Base-by-base conservation (phyloP, 2,329 filamentous ascomycete genomes). In the Clathrospora elynae region DNA sequence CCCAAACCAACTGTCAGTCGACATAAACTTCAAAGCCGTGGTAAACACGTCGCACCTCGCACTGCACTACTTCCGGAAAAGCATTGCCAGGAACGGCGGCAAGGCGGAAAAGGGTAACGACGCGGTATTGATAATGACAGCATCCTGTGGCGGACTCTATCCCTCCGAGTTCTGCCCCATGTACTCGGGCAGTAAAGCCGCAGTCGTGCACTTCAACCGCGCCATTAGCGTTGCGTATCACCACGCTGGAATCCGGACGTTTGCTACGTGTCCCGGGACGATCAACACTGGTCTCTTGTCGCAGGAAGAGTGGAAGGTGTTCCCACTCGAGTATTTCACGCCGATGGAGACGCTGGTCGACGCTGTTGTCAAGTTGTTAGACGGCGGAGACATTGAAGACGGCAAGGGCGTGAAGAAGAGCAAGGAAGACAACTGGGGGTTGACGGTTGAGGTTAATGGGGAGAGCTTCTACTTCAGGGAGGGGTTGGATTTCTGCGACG, bases 41-140 rank as follows among this genome's bases (percentile, higher is more conserved):
- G 51, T 72, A 6, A 67, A 65, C 14, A 71, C 71, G 10, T 62
- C 59, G 5, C 71, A 74, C 43, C 67, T 75, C 3, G 73, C 73
- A 2, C 55, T 69, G 31, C 71, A 75, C 48, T 75, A 75, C 48
- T 74, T 75, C 51, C 58, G 60, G 13, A 50, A 48, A 18, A 29
- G 46, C 3, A 36, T 48, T 6, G 36, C 34, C 5, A 56, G 55
- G 34, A 50, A 40, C 5, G 51, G 61, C 14, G n/a, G n/a, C 47
- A 46, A 7, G 51, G 56, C 11, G 53, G 53, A n/a, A 46, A 55
- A 3, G 55, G 46, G 2, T 39, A 46, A 4, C n/a, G 58, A 55
- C 17, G 49, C 62, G 2, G 65, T 52, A 16, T 29, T 72, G 10
- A 59, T 72, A 2, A 68, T 72, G 54, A 73, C 69, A 2, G 61